phyloP scores from a whole-genome alignment of 2,329 filamentous ascomycete genomes.

The Colletotrichum sp. region DNA sequence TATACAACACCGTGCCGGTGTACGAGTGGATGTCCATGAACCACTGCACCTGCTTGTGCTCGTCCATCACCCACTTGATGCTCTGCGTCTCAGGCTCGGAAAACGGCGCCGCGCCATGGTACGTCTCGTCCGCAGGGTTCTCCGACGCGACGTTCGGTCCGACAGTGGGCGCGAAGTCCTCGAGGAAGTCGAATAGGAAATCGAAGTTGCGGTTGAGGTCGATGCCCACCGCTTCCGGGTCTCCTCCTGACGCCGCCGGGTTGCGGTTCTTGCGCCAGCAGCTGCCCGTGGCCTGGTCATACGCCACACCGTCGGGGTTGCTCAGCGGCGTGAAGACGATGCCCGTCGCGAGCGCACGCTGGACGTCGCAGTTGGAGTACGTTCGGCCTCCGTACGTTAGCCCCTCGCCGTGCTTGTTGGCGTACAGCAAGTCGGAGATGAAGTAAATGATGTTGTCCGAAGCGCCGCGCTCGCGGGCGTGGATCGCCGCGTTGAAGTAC shows the following conservation, averaged over 20 bases:
- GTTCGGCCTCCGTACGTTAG: constrained; percentile 56
- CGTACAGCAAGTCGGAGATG: constrained; percentile 60
- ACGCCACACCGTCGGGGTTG: constrained; percentile 60
- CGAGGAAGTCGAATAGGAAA: constrained; percentile 59
- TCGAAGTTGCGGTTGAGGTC: constrained; percentile 65
- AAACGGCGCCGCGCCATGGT: constrained; percentile 54
- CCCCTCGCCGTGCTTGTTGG: constrained; percentile 52
- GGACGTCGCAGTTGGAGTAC: constrained; percentile 58
- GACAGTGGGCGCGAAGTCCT: constrained; percentile 46
- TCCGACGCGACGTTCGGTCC: constrained; percentile 44
- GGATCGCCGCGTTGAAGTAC: constrained; percentile 59
- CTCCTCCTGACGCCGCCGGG: constrained; percentile 36
- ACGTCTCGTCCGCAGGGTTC: constrained; percentile 50
- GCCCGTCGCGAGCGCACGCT: constrained; percentile 54
- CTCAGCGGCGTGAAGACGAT: constrained; percentile 55
- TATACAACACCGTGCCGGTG: constrained; percentile 51
- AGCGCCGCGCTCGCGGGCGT: constrained; percentile 63
- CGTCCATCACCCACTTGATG: constrained; percentile 56
- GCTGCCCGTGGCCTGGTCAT: constrained; percentile 55
- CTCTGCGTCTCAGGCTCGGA: constrained; percentile 64
- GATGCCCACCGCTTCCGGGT: constrained; percentile 43
- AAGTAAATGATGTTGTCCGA: constrained; percentile 64
- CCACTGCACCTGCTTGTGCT: constrained; percentile 56
- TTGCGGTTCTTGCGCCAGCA: constrained; percentile 66
- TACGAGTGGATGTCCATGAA: constrained; percentile 65